Evolutionary conservation across 2,329 filamentous ascomycete species (phyloP), one percentile per base, ranked within the genome.

Genomic region (Huntiella abstrusa): DNA sequence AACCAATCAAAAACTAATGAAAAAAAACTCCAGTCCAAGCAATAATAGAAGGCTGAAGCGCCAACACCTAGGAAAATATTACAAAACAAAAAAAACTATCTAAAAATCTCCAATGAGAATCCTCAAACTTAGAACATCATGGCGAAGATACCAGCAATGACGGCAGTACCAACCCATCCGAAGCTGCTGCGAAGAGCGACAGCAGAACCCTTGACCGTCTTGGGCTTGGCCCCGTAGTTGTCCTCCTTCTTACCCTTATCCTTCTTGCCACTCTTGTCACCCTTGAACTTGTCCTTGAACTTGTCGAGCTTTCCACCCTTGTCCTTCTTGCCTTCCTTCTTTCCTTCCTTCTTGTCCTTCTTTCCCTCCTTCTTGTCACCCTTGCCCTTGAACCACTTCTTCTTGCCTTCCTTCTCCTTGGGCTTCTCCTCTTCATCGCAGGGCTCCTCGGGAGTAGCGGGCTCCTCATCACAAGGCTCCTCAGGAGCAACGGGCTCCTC

Each of bases 311-410:
- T 48, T 17, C 43, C 46, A 15, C 33, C 33, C 10, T 33, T 43
- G n/a, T 46, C 35, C 41, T 45, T 49, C 36, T 49, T 45, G 7
- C 37, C 42, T 43, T 49, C 46, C 37, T 46, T 32, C 43, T 49
- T 49, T 46, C 47, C 43, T 49, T 49, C 43, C 28, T 49, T 49
- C 40, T 39, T 47, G 4, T 46, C 47, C 43, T 49, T 49, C 43
- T 34, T 49, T 49, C 40, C 43, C 41, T 19, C 43, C 16, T 34
- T 34, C 36, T 49, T 49, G 39, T 49, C 47, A 8, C 38, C 39
- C 40, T 49, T 49, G 32, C 44, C 48, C 48, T 49, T 49, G 43
- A 40, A 49, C 48, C 48, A 49, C 46, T 50, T 51, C 35, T 53
- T 45, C 43, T 51, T 49, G 41, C 50, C 43, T 22, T 43, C 17